Conservation (phyloP, 116 monocot genomes). For the Phalaenopsis hybrid region DNA sequence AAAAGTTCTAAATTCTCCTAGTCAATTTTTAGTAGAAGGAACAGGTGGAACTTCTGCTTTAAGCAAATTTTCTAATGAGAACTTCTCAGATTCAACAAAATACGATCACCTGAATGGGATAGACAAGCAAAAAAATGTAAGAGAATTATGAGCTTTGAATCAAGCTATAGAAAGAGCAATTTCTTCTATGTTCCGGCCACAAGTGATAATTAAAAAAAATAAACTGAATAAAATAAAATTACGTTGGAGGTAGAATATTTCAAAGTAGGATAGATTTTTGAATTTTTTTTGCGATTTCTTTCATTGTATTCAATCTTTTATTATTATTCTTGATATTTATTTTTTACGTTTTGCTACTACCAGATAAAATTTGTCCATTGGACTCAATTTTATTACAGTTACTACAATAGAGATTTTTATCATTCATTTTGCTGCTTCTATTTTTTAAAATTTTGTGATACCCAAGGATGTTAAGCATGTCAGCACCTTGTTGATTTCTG, state of each 20-base stretch:
- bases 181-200: conserved; percentile 18
- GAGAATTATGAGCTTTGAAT: conserved; percentile 12
- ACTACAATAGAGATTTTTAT: conserved; percentile 94
- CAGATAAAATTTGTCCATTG: conserved; percentile 96
- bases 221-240: conserved; percentile 62
- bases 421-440: conserved; percentile 63
- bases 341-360: conserved; percentile 8
- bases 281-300: conserved; percentile 4
- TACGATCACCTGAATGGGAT: conserved; percentile 23
- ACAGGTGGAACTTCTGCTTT: conserved; percentile 89
- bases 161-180: conserved; percentile 22
- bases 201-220: conserved; percentile 17
- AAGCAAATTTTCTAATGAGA: conserved; percentile 34
- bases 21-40: conserved; percentile 88
- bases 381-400: conserved; percentile 76
- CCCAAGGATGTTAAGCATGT: conserved; percentile 71
- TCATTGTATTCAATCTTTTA: not conserved
- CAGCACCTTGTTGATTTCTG: conserved; percentile 70
- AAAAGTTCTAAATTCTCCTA: conserved; percentile 63
- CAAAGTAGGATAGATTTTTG: conserved; percentile 26
- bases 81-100: conserved; percentile 27
- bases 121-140: conserved; percentile 31
- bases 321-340: not conserved
- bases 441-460: conserved; percentile 83
- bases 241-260: conserved; percentile 83